Evolutionary conservation across 202 grass and related monocot genomes (phyloP), one percentile per base, ranked within the genome.

Genomic region (Brachypodium distachyon): DNA sequence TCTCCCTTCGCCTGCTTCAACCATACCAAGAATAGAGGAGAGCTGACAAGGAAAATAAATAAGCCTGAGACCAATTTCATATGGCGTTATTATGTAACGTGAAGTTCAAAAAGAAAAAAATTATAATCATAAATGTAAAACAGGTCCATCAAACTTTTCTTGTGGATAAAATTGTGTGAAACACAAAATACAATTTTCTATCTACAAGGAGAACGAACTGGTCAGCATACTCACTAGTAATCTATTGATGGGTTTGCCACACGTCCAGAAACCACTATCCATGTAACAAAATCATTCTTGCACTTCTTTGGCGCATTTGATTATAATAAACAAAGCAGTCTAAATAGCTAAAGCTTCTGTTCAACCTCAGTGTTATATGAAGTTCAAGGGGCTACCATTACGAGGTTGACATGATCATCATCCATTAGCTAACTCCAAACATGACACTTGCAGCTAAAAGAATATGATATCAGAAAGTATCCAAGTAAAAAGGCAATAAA

Each of bases 21-120:
- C 36, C 18, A 98, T 72, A 28, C 95, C 95, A 84, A 98, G 91
- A 88, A 98, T 87, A n/a, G 89, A 77, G 56, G 65, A 94, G 12
- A 87, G 82, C 91, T 98, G 81, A 70, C 39, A 66, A 60, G 43
- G 37, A 77, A 76, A 84, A 82, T 44, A n/a, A 68, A 75, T 64
- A 78, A 67, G 40, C n/a, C 50, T 60, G 7, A 36, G 32, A 62
- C 26, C 64, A 29, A 38, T 76, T 52, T 17, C 17, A 57, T 72
- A 79, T 11, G 14, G 1, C 1, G 25, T 29, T 68, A 26, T 47
- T 31, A 43, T 17, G 29, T 46, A 5, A 47, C 47, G 9, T n/a
- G 9, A 68, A 31, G 26, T 31, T 47, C 47, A 41, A 68, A 42
- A 31, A 46, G n/a, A n/a, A 31, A 29, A 2, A 59, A 40, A 85